Base-by-base conservation (phyloP, 1,284 basidiomycete species). In the Apiotrichum sp. region DNA sequence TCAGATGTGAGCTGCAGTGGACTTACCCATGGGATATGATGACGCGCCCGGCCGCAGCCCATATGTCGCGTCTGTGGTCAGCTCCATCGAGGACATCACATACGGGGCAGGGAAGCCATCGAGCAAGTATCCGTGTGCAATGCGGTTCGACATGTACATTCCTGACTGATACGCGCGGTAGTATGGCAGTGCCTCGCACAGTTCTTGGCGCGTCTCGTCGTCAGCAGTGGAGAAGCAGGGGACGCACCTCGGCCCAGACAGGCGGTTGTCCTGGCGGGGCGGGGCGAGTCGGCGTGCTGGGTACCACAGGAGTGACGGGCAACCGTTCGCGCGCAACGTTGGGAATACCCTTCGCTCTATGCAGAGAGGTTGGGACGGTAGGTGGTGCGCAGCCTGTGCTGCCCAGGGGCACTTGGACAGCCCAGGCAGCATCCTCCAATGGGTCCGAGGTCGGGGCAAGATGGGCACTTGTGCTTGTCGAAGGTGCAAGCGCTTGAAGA, bases 161-260 rank as follows among this genome's bases (percentile, higher is more conserved):
- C 72, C 71, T 11, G 71, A 64, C 56, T 74, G 72, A 56, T 68
- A 74, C 2, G 71, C 65, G 34, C 72, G 66, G 56, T 74, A 74
- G 58, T 74, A 74, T 7, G 71, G 70, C 50, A 74, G 57, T 11
- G 70, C 63, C 56, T 74, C 72, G 55, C 72, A 74, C 3, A 74
- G 66, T 47, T 74, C 72, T 57, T 73, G 72, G 10, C 72, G 63
- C 3, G 69, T 64, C 69, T 71, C 50, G 36, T 38, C 22, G 22
- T 22, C 22, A 22, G 22, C 22, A 22, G 22, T 22, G 22, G 22
- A 22, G 22, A 22, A 22, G 22, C 22, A 6, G 1, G 42, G 55
- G 31, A 61, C 67, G 50, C 45, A 72, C 71, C 53, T 70, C 63
- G 14, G 72, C 72, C 72, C 72, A 74, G 8, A 74, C 70, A 0